Evolutionary conservation across 2,329 filamentous ascomycete species (phyloP).

Genomic region (Clonostachys byssicola): DNA sequence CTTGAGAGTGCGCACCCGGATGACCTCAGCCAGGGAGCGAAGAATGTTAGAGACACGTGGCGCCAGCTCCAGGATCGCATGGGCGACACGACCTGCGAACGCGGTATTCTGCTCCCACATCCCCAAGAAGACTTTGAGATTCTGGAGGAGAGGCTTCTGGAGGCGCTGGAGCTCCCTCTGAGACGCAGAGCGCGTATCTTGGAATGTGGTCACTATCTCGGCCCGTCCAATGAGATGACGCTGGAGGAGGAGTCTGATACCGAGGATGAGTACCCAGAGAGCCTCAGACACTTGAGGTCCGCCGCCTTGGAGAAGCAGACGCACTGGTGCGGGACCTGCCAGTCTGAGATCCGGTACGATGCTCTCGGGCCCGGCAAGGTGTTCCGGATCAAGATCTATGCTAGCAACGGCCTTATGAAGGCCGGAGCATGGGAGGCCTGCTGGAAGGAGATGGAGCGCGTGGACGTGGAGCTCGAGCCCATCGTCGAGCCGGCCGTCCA

Average conservation of each 20-base stretch:
- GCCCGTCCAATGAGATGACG: constrained; percentile 47
- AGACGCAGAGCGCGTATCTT: constrained; percentile 62
- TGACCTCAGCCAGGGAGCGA: constrained; percentile 39
- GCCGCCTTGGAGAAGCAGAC: constrained; percentile 19
- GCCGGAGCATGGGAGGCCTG: constrained; percentile 89
- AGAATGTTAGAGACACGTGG: constrained; percentile 58
- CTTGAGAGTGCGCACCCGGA: constrained; percentile 35
- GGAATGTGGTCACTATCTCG: constrained; percentile 73
- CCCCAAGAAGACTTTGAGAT: constrained; percentile 77
- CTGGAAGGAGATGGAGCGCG: constrained; percentile 98
- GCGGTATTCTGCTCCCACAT: constrained; percentile 72
- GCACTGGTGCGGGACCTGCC: constrained; percentile 55
- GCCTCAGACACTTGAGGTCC: constrained; percentile 14
- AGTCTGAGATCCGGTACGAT: constrained; percentile 50
- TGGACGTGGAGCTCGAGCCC: constrained; percentile 87
- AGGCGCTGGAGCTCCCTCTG: constrained; percentile 67
- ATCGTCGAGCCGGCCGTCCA: constrained; percentile 57
- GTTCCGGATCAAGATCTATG: constrained; percentile 84
- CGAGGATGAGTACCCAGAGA: constrained; percentile 14
- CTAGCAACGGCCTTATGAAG: constrained; percentile 90
- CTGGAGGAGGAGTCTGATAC: constrained; percentile 34
- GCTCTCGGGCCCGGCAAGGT: constrained; percentile 48
- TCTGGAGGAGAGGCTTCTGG: constrained; percentile 72
- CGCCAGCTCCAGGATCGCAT: constrained; percentile 65
- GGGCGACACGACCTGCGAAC: constrained; percentile 67